These are phyloP conservation scores for Lactifluus pinguis DNA, from an alignment of 768 basidiomycete genomes.

Conservation along the genomic window DNA sequence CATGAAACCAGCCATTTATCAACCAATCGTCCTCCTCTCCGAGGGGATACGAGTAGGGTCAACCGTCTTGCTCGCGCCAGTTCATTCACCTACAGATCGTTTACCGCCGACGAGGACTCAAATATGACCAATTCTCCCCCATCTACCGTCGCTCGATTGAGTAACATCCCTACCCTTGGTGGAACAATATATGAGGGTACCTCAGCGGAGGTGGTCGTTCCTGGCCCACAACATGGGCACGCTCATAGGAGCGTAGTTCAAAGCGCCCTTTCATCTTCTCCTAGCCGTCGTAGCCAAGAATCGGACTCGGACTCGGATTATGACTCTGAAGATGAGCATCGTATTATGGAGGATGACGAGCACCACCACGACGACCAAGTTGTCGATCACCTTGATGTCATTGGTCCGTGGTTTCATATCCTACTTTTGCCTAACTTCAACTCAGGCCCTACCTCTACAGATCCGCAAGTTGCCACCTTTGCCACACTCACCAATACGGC, in stretches of 20 bases:
- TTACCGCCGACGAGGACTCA: constrained; percentile 4
- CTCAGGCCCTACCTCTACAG: constrained; percentile 28
- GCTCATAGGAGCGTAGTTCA: constrained; percentile 33
- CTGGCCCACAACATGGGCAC: constrained; percentile 19
- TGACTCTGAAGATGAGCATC: constrained; percentile 13
- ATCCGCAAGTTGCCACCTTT: constrained; percentile 66
- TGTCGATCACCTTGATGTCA: constrained; percentile 76
- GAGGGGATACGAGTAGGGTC: constrained; percentile 5
- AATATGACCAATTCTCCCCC: not conserved
- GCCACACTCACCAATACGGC: constrained; percentile 72
- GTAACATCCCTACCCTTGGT: not conserved
- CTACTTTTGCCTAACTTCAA: not conserved
- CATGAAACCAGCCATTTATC: not conserved
- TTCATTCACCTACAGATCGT: constrained; percentile 7
- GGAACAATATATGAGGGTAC: constrained; percentile 3
- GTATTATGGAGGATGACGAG: constrained; percentile 19
- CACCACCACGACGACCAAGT: constrained; percentile 66
- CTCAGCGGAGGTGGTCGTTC: constrained; percentile 27
- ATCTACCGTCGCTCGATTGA: not conserved
- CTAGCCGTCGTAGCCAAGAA: constrained; percentile 12
- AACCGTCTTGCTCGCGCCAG: constrained; percentile 1
- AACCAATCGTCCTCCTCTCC: not conserved
- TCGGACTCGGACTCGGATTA: constrained; percentile 9
- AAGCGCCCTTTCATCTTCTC: constrained; percentile 36
- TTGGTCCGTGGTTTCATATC: constrained; percentile 36